Conservation (phyloP, 2,329 filamentous ascomycete species). For the Pseudogymnoascus verrucosus region DNA sequence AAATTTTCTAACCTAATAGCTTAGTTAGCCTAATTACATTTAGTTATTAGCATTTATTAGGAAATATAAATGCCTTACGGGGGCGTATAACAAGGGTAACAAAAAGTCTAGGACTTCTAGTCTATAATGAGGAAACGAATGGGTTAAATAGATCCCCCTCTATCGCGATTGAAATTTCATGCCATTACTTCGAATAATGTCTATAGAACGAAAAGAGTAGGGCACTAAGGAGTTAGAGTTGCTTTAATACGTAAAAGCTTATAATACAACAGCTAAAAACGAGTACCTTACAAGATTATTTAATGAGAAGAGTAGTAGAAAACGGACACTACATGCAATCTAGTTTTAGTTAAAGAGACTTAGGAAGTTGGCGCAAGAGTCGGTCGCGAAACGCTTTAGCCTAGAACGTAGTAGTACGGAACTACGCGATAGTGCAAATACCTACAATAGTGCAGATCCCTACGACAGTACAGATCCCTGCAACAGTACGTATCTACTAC, state of each 20-base stretch:
- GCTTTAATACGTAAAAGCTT: not conserved
- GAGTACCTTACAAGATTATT: not conserved
- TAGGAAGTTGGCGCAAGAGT: not conserved
- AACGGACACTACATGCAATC: not conserved
- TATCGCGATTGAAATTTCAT: not conserved
- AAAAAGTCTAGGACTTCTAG: not conserved
- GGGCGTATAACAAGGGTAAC: not conserved
- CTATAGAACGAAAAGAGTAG: not conserved
- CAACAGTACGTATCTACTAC: not conserved
- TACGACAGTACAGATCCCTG: not conserved
- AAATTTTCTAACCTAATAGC: not conserved
- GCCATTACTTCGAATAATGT: not conserved
- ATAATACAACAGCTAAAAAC: not conserved
- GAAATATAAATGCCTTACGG: not conserved
- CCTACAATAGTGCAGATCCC: not conserved
- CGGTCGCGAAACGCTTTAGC: not conserved
- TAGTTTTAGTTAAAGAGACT: not conserved
- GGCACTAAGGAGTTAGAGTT: not conserved
- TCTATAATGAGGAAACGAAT: not conserved
- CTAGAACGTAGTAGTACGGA: not conserved
- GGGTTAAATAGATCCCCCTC: not conserved
- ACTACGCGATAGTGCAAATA: not conserved
- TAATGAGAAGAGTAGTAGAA: not conserved
- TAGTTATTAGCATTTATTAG: not conserved
- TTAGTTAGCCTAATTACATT: not conserved